phyloP scores from a whole-genome alignment of 192 early-diverging fungal genomes.

The Backusella westeae region DNA sequence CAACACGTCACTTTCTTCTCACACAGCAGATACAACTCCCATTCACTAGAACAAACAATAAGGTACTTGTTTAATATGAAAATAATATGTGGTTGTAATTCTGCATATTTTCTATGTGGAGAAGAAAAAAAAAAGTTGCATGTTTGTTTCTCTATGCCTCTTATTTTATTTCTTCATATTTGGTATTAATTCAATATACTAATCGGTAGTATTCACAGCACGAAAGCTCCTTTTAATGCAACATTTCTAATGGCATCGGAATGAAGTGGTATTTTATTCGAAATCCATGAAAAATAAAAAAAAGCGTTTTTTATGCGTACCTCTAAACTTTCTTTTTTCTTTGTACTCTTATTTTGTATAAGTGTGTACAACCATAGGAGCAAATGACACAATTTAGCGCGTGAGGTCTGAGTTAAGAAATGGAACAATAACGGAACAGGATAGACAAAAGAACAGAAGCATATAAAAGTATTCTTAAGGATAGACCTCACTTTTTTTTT shows the following conservation, averaged over 20 bases:
- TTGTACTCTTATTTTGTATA: not conserved
- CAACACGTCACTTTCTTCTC: conserved; percentile 8
- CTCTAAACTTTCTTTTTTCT: not conserved
- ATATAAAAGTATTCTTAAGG: not conserved
- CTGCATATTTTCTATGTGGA: not conserved
- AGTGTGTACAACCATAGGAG: not conserved
- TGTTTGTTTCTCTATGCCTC: not conserved
- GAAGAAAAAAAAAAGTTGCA: not conserved
- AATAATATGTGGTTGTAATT: not conserved
- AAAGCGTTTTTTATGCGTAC: not conserved
- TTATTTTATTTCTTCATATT: not conserved
- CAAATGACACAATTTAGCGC: conserved; percentile 36
- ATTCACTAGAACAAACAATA: not conserved
- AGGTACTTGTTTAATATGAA: not conserved
- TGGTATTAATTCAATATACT: not conserved
- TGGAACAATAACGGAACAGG: conserved; percentile 61
- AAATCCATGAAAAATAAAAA: not conserved
- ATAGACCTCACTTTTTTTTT: not conserved
- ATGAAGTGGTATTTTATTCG: not conserved
- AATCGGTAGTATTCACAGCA: not conserved
- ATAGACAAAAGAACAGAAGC: conserved; percentile 36
- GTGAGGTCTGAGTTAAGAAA: conserved; percentile 68
- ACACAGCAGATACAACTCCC: not conserved
- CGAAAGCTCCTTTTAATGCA: not conserved
- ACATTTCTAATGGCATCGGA: not conserved